Evolutionary conservation across 495 filamentous ascomycete genomes (phyloP), one percentile per base, ranked within the genome.

Genomic region (Aspergillus incahuasiensis): DNA sequence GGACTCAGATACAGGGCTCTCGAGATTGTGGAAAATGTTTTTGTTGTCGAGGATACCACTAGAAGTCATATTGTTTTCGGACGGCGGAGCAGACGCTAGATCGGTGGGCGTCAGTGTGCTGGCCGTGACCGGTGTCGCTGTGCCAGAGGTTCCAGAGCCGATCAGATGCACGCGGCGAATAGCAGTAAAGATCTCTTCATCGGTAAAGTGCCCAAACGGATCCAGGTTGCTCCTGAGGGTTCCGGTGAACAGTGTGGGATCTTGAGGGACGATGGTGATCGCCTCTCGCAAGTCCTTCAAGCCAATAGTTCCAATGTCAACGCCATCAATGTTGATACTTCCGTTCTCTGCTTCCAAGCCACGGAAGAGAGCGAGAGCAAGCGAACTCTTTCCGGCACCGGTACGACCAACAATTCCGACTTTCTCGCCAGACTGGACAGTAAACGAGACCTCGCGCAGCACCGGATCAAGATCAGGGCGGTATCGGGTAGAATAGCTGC

Each of bases 221-320:
- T 99, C 95, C 1, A 99, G 84, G 65, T 99, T 99, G 66, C 78
- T 92, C 39, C 95, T 83, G 61, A 99, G 89, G 0, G 94, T 99
- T 51, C 95, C 95, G 4, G 88, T 94, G 71, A 99, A 99, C 1
- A 99, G 80, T 0, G 95, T 99, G 3, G 95, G 95, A 63, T 98
- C 95, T 75, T 99, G 95, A 24, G 95, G 95, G 20, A 99, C 95
- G 65, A 99, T 97, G 2, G 95, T 97, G 65, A 99, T 95, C 7
- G 87, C 83, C 73, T 96, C 88, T 41, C 95, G 85, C 56, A 99
- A 79, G 72, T 97, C 92, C 48, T 87, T 87, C 22, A 97, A 80
- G 6, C 95, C 95, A 60, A 97, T 97, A 46, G 75, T 73, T 41
- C 89, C 84, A 63, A 97, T 91, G 65, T 97, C 90, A 21, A 99